Percentiles rank a stretch among this genome's conserved stretches.
Evolutionary conservation across 2,329 filamentous ascomycete species (phyloP).

Genomic region (Aspergillus bombycis): DNA sequence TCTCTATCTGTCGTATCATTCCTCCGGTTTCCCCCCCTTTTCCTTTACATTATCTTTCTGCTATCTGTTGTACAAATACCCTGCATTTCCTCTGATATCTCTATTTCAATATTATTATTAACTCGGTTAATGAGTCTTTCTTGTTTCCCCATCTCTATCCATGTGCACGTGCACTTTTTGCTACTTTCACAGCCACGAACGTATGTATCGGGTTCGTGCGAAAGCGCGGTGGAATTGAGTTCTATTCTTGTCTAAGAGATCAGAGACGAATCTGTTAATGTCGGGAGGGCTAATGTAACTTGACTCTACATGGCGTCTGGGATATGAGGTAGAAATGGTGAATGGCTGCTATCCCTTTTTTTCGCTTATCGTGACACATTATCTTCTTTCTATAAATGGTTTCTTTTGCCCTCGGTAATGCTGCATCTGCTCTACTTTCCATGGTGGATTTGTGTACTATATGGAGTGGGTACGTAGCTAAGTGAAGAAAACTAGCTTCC

Average conservation of each 20-base stretch:
- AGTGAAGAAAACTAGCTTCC: not conserved
- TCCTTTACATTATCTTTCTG: constrained; percentile 8
- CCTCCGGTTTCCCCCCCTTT: not conserved
- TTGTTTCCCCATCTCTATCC: constrained; percentile 7
- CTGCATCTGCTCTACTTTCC: not conserved
- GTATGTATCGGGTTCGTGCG: constrained; percentile 1
- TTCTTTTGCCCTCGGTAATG: constrained; percentile 6
- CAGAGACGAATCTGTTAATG: constrained; percentile 10
- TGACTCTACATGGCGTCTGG: constrained; percentile 22
- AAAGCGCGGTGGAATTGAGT: constrained; percentile 1
- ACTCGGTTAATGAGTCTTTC: constrained; percentile 8
- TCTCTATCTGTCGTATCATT: not conserved
- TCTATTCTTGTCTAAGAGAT: not conserved
- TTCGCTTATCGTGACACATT: constrained; percentile 5
- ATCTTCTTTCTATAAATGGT: constrained; percentile 8
- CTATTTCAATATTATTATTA: constrained; percentile 7
- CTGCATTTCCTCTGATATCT: constrained; percentile 16
- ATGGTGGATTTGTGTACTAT: constrained; percentile 14
- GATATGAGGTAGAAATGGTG: constrained; percentile 21
- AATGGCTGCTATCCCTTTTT: constrained; percentile 12
- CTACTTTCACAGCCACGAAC: not conserved
- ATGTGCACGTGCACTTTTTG: not conserved
- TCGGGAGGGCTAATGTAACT: not conserved
- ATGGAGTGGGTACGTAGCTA: not conserved
- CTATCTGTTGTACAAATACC: constrained; percentile 24